phyloP scores from a whole-genome alignment of 208 protist genomes.

The Acanthamoeba royreba region DNA sequence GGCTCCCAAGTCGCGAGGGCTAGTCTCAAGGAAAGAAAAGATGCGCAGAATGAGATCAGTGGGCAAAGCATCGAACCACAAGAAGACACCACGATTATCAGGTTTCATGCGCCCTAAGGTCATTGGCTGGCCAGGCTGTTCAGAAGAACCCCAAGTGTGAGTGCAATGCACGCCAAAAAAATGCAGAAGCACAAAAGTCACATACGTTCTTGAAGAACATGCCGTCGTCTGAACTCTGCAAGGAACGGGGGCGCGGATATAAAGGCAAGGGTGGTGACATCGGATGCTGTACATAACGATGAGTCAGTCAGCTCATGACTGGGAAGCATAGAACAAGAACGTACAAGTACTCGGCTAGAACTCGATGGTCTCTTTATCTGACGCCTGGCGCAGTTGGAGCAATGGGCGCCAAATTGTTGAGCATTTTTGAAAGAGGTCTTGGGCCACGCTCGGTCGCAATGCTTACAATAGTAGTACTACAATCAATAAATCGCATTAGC shows the following conservation, averaged over 20 bases:
- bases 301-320: no score
- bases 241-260: no score
- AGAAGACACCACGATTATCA: background rate
- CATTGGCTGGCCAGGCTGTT: background rate
- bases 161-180: background rate
- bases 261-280: no score
- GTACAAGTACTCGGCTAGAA: no score
- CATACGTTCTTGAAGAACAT: no score
- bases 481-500: background rate
- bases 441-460: constrained; percentile 27
- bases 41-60: constrained; percentile 14
- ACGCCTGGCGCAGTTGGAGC: background rate
- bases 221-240: no score
- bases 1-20: background rate
- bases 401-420: constrained; percentile 41
- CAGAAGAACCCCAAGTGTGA: background rate
- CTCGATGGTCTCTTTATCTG: background rate
- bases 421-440: constrained; percentile 21
- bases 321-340: no score
- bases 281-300: no score
- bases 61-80: background rate
- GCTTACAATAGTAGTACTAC: constrained; percentile 35
- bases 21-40: constrained; percentile 12
- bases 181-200: no score
- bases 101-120: background rate